Conservation (phyloP, 176 grass and related monocot genomes). For the Avena atlantica region DNA sequence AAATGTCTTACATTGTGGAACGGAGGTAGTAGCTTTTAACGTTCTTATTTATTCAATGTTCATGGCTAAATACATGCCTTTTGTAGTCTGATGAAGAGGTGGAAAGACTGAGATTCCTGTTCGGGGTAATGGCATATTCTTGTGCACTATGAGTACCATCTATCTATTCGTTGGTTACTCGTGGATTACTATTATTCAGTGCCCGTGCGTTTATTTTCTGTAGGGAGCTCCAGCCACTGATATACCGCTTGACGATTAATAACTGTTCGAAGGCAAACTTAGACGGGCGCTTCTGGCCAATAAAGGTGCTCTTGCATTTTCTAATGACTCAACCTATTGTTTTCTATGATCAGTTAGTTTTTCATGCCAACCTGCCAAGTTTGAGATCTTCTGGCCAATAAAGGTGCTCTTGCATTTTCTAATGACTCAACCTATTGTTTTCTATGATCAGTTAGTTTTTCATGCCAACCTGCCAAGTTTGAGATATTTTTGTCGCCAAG, state of each 20-base stretch:
- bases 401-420: background rate
- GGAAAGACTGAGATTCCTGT: background rate
- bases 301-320: background rate
- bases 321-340: background rate
- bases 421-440: background rate
- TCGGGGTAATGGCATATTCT: background rate
- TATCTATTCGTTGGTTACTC: background rate
- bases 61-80: background rate
- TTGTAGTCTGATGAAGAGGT: conserved; percentile 16
- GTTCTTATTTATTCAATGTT: background rate
- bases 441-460: background rate
- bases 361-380: background rate
- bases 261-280: background rate
- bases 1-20: too few species aligned
- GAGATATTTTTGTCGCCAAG: background rate
- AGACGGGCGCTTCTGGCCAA: background rate
- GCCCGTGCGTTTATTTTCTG: background rate
- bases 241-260: background rate
- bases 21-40: too few species aligned
- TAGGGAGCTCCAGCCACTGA: background rate
- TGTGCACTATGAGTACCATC: background rate
- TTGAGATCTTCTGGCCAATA: background rate
- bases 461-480: background rate
- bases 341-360: background rate
- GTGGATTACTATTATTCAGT: background rate